Base-by-base conservation (phyloP, 495 filamentous ascomycete genomes). In the Pyrenula aspistea region DNA sequence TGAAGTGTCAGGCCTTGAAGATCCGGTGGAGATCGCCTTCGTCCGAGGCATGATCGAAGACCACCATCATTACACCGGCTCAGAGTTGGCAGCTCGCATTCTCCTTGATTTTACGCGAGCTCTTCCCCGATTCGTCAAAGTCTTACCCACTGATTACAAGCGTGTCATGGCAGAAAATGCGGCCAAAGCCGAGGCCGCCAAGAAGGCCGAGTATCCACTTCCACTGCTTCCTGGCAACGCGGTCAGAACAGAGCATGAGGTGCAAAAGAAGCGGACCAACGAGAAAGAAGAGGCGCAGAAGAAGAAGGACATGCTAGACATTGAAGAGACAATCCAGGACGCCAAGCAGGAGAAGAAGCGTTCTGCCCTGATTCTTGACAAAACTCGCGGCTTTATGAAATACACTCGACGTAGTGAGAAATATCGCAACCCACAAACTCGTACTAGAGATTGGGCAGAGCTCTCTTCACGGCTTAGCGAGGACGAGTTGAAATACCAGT, bases 351-450 rank as follows among this genome's bases (percentile, higher is more conserved):
- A 93, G 76, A 95, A 97, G 82, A 95, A 94, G 77, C 89, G 91
- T 63, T 84, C 87, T 36, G 88, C 91, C 12, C 77, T 97, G 21
- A 89, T 99, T 22, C 78, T 99, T 52, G 94, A 99, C 75, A 99
- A 99, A 81, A 99, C 93, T 1, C 83, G 83, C 55, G 93, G 93
- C 49, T 99, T 99, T 80, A 99, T 96, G 93, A 95, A 96, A 71
- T 99, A 99, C 75, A 82, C 86, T 67, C 87, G 93, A 36, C 88
- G 91, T 49, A 83, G 83, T 22, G 93, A 99, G 77, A 96, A 96
- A 72, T 99, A 99, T 66, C 88, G 94, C 60, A 85, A 82, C 66
- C 82, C 87, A 0, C 85, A 86, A 65, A 93, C 92, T 47, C 80
- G 93, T 59, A 91, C 83, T 48, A 88, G 91, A 65, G 93, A 99